Base-by-base conservation (phyloP, 768 basidiomycete genomes). In the Thelephora aurantiotincta region DNA sequence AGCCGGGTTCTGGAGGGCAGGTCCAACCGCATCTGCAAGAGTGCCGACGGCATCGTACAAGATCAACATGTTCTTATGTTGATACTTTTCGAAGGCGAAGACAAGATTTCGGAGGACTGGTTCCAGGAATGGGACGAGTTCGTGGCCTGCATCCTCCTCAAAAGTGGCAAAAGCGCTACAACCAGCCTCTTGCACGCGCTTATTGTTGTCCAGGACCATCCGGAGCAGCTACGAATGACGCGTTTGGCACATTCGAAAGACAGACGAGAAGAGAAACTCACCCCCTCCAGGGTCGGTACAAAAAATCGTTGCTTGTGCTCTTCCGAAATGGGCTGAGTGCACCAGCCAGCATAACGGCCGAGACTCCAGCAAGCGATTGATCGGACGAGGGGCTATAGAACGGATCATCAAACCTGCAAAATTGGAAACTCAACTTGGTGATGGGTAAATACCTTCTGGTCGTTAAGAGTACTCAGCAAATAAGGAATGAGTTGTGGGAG, bases 311-410 rank as follows among this genome's bases (percentile, higher is more conserved):
- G 81, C 65, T 86, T 88, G 69, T 94, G 92, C 45, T 92, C 90
- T 48, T 88, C 83, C 2, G 83, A 82, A 50, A 74, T 70, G 22
- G 78, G 74, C 59, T 84, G 80, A n/a, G 87, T 89, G 55, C 86
- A 90, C 96, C 96, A 99, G 58, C 86, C 90, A 30, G 94, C 90
- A 64, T 99, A 99, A 45, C 96, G 82, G 13, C 96, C 94, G n/a
- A 99, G 73, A 0, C 94, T 97, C 96, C 96, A 99, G 63, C 96
- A 99, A 13, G 93, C 91, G 58, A 99, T 99, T 2, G 96, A 97
- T 49, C 96, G 82, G 7, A 99, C 89, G 35, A 98, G 82, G 16
- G 96, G 94, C 89, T 94, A 61, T 46, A 46, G 53, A 6, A 44
- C 23, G 45, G 33, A 38, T 35, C 38, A 49, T 46, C 42, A 43